Base-by-base conservation (phyloP, 2,329 filamentous ascomycete species). In the Alternaria arbusti region DNA sequence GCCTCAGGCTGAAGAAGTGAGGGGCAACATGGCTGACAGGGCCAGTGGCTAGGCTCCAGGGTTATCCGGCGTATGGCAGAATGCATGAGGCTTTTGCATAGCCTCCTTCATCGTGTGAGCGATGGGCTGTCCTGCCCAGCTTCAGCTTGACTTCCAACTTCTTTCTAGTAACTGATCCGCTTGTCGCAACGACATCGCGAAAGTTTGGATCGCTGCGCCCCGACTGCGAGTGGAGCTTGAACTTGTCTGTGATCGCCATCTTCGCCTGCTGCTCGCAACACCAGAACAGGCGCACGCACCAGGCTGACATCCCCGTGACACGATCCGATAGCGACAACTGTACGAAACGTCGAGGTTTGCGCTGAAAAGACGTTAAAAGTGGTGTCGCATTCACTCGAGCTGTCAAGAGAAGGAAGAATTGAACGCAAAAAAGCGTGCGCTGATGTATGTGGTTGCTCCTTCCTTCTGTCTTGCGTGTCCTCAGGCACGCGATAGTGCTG, bases 401-500 rank as follows among this genome's bases (percentile, higher is more conserved):
- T 28, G 36, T 59, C 11, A 59, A 65, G 60, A 64, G 65, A 66
- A 57, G 61, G 62, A 59, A 63, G 28, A 50, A 55, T 57, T 8
- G 57, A 62, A 61, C 63, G 67, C 67, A 64, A 60, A 68, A 30
- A 49, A 66, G 61, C 57, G 70, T 71, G 74, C 65, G 71, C 70
- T 74, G 71, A 75, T 78, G 76, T 78, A 78, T 67, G 75, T 78
- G 67, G 63, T 44, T 70, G 72, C 71, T 70, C 65, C 59, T 72
- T 76, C 65, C 54, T 65, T 64, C 64, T 63, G 57, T 64, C 45
- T 68, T 61, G 63, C 54, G 28, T 57, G 47, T 57, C 63, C 66
- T 69, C 57, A 67, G 67, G 63, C 72, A 72, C 64, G 70, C 70
- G 44, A 64, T 68, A 57, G 20, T 49, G 51, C 54, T 59, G 61